Evolutionary conservation across 352 stramenopile genomes (phyloP).

Genomic region (Saprolegnia diclina): DNA sequence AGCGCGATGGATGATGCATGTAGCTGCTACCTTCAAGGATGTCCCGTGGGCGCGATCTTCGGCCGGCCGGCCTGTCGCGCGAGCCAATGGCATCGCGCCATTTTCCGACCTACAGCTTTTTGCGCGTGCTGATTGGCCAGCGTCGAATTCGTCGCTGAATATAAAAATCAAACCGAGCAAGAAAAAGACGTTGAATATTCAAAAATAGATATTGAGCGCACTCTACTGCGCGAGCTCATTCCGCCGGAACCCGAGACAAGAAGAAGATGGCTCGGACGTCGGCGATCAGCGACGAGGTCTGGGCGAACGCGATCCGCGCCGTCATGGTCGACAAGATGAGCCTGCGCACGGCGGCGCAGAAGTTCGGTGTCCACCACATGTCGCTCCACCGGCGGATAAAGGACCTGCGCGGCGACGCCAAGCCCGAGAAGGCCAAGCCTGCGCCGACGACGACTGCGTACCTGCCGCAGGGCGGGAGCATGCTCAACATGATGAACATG

Average conservation of each 20-base stretch:
- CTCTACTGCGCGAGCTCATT: background rate
- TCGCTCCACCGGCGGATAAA: conserved; percentile 48
- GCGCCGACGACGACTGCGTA: background rate
- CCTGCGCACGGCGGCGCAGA: conserved; percentile 47
- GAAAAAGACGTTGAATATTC: conserved; percentile 13
- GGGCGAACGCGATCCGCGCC: conserved; percentile 58
- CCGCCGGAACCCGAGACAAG: background rate
- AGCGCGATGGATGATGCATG: too few relatives aligned
- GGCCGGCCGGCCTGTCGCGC: background rate
- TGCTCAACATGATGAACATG: conserved; percentile 28
- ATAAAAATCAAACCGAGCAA: background rate
- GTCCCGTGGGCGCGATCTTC: too few relatives aligned
- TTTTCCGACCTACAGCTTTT: conserved; percentile 2
- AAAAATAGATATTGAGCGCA: conserved; percentile 14
- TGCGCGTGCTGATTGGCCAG: background rate
- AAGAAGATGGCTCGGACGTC: conserved; percentile 32
- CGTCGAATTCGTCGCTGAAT: background rate
- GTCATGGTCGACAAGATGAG: conserved; percentile 61
- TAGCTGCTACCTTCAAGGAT: too few relatives aligned
- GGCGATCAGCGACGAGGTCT: conserved; percentile 44
- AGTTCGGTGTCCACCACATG: conserved; percentile 60
- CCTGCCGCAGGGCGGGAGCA: conserved; percentile 9
- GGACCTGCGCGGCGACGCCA: conserved; percentile 22
- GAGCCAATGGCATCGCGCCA: background rate
- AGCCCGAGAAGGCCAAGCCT: conserved; percentile 16